Conservation (phyloP, 768 basidiomycete genomes). For the Russula olivacea region DNA sequence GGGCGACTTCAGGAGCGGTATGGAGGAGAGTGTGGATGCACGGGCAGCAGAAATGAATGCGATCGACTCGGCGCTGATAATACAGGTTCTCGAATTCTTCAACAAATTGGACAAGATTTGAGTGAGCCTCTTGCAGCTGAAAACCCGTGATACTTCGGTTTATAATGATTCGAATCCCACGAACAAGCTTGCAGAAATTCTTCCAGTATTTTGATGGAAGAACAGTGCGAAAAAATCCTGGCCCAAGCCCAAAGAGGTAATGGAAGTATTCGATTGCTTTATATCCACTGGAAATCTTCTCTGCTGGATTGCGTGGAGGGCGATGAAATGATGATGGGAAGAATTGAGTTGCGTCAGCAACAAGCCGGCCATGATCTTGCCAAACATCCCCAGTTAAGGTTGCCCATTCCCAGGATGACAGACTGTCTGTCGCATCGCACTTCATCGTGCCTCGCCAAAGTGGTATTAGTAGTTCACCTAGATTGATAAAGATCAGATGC, state of each 20-base stretch:
- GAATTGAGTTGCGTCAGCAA: not conserved
- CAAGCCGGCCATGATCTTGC: not conserved
- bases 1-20: not conserved
- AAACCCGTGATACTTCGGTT: not conserved
- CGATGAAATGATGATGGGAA: not conserved
- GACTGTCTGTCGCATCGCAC: not conserved
- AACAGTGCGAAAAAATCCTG: not conserved
- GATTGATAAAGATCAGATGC: not conserved
- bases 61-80: not conserved
- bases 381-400: not conserved
- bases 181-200: not conserved
- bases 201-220: not conserved
- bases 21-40: not conserved
- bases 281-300: not conserved
- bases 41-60: not conserved
- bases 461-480: not conserved
- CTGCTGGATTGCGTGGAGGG: not conserved
- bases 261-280: not conserved
- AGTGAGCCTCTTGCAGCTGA: not conserved
- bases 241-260: not conserved
- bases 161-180: not conserved
- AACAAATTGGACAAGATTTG: not conserved
- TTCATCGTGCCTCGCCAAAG: not conserved
- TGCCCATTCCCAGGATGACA: not conserved
- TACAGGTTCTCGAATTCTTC: not conserved